Evolutionary conservation across 495 filamentous ascomycete genomes (phyloP).

Genomic region (Clavariopsis aquatica): DNA sequence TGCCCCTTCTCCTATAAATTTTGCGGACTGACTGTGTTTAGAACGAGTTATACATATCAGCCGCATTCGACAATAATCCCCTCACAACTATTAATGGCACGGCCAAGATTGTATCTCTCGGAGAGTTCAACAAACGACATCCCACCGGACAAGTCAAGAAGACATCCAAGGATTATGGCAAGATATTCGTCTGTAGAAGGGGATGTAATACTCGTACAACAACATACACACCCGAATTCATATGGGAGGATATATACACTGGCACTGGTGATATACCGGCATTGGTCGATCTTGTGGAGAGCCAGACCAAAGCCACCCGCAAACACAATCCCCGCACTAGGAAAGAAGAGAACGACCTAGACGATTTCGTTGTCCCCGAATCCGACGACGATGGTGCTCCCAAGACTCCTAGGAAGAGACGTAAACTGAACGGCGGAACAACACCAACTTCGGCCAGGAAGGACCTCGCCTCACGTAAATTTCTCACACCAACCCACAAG

Average conservation of each 20-base stretch:
- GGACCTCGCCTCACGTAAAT: slow-evolving; percentile 54
- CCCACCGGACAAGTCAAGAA: slow-evolving; percentile 75
- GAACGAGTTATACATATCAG: slow-evolving; percentile 91
- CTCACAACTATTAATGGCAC: slow-evolving; percentile 90
- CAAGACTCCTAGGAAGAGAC: slow-evolving; percentile 61
- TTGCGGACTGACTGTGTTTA: slow-evolving; percentile 39
- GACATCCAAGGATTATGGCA: slow-evolving; percentile 74
- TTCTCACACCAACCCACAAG: slow-evolving; percentile 73
- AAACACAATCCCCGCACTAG: slow-evolving; percentile 50
- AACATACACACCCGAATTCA: slow-evolving; percentile 88
- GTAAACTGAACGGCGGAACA: slow-evolving; percentile 51
- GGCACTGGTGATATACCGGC: slow-evolving; percentile 61
- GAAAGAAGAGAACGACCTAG: slow-evolving; percentile 48
- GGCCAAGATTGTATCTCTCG: slow-evolving; percentile 73
- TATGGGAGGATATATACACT: slow-evolving; percentile 82
- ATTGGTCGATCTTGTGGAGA: slow-evolving; percentile 65
- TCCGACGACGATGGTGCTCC: slow-evolving; percentile 54
- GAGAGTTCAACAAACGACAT: slow-evolving; percentile 64
- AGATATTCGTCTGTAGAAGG: slow-evolving; percentile 85
- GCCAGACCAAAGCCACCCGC: slow-evolving; percentile 69
- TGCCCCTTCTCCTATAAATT: not conserved
- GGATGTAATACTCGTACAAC: slow-evolving; percentile 85
- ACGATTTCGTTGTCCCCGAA: slow-evolving; percentile 49
- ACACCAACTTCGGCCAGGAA: slow-evolving; percentile 62
- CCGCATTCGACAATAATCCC: slow-evolving; percentile 79